A percentile compares a stretch with the other conserved stretches of the same genome.
Evolutionary conservation across 2,329 filamentous ascomycete genomes (phyloP).

Genomic region (Diaporthe sp.): DNA sequence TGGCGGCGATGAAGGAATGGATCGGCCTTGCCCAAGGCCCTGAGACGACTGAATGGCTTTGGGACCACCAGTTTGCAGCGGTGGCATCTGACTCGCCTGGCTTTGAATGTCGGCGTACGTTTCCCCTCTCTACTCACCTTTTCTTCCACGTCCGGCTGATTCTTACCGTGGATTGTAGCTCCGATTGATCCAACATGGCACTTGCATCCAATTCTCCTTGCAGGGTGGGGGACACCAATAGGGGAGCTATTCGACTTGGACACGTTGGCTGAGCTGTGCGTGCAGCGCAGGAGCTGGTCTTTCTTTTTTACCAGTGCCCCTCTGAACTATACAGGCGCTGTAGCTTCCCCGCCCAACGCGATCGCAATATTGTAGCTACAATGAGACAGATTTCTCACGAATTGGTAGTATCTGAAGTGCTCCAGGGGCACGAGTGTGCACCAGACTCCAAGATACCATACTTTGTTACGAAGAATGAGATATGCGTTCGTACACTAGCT

Average conservation of each 20-base stretch:
- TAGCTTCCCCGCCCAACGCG: not conserved
- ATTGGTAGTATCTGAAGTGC: too few species aligned
- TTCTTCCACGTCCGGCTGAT: not conserved
- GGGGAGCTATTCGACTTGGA: slow-evolving; percentile 1
- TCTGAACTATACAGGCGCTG: slow-evolving; percentile 11
- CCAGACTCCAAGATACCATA: not conserved
- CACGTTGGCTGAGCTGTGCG: slow-evolving; percentile 3
- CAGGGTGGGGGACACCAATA: slow-evolving; percentile 5
- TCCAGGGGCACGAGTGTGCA: not conserved
- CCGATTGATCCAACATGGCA: slow-evolving; percentile 8
- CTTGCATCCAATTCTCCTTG: slow-evolving; percentile 1
- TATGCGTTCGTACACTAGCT: too few species aligned
- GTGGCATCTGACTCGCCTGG: slow-evolving; percentile 1
- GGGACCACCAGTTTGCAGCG: slow-evolving; percentile 6
- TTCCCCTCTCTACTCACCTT: too few species aligned
- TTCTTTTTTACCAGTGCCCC: slow-evolving; percentile 18
- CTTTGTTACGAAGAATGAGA: too few species aligned
- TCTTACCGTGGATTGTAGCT: not conserved
- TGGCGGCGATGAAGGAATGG: slow-evolving; percentile 8
- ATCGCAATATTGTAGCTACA: not conserved
- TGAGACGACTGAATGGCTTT: slow-evolving; percentile 9
- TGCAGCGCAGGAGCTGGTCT: not conserved
- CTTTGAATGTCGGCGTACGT: slow-evolving; percentile 10
- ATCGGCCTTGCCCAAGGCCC: not conserved
- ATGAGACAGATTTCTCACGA: too few species aligned